Evolutionary conservation across 2,329 filamentous ascomycete species (phyloP), one percentile per base, ranked within the genome.

Genomic region (Diaporthe vaccinii): DNA sequence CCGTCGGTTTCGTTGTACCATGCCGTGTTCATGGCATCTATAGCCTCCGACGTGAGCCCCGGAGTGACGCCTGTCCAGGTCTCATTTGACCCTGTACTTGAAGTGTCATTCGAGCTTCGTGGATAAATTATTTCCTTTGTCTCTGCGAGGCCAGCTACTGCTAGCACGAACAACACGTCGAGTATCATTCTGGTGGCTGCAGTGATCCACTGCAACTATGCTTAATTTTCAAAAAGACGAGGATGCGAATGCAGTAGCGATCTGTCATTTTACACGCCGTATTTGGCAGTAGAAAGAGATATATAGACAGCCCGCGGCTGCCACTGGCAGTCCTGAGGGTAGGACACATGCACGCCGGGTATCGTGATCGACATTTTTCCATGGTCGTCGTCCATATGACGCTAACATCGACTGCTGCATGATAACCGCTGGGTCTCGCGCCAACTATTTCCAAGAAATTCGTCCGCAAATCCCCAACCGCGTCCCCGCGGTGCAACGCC

Each of bases 21-120:
- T 69, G 79, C 77, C 15, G 39, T 76, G 78, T 84, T 85, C 80
- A 85, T 80, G 55, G 83, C 78, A 25, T 82, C 78, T 65, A 85
- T 81, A 31, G 82, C 80, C 4, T 77, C 77, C 67, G 46, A 49
- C 1, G 74, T 73, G 9, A 53, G 9, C 20, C 6, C 39, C 17
- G 55, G 61, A 34, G 59, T 73, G 22, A 73, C 70, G 20, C 53
- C 73, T 51, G n/a, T 65, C 73, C 73, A 68, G 25, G 61, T 53
- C 9, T 17, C 62, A 25, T 73, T 57, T 44, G 51, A 69, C 17
- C 22, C 55, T 41, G 46, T 25, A 46, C 57, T 25, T 44, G 44
- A 20, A 46, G 28, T 46, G 10, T n/a, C 44, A 17, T 62, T 41
- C 46, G 36, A 62, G 15, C 9, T n/a, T 39, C 41, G 36, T 55